Evolutionary conservation across 177 flowering plant genomes (phyloP).

Genomic region (Telopea speciosissima): DNA sequence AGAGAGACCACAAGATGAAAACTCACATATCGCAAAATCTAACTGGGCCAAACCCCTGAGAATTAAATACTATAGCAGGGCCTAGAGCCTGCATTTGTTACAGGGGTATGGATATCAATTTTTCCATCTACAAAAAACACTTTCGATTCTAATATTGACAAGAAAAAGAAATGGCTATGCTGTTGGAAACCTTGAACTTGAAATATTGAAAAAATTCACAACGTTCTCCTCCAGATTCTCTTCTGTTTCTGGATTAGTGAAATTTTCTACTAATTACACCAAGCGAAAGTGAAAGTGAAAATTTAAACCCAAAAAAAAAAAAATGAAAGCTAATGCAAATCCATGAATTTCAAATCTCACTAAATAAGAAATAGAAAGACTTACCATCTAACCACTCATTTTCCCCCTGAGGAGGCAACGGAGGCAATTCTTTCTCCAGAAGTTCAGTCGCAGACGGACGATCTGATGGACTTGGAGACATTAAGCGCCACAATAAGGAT

Average conservation of each 20-base stretch:
- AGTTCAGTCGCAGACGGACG: slow-evolving; percentile 90
- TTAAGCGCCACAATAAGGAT: slow-evolving; percentile 52
- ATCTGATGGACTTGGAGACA: slow-evolving; percentile 86
- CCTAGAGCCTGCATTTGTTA: no score
- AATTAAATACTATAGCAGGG: no score
- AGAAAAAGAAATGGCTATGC: no score
- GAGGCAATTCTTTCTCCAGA: slow-evolving; percentile 70
- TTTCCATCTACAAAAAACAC: no score
- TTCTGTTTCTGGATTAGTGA: not conserved
- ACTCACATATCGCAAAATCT: no score
- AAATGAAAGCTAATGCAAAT: not conserved
- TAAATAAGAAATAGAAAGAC: slow-evolving; percentile 7
- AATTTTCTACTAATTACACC: not conserved
- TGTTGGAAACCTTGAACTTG: no score
- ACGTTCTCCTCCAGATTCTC: not conserved
- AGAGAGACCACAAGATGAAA: no score
- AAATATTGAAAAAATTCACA: no score
- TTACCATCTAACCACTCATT: slow-evolving; percentile 77
- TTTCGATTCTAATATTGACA: no score
- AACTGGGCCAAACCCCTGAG: no score
- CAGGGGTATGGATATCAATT: no score
- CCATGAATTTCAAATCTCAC: not conserved
- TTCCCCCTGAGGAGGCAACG: slow-evolving; percentile 92
- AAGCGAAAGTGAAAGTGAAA: not conserved
- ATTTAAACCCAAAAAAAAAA: no score